These are phyloP conservation scores for Botrytis sinoallii DNA, from an alignment of 2,329 filamentous ascomycete species.

Conservation along the genomic window DNA sequence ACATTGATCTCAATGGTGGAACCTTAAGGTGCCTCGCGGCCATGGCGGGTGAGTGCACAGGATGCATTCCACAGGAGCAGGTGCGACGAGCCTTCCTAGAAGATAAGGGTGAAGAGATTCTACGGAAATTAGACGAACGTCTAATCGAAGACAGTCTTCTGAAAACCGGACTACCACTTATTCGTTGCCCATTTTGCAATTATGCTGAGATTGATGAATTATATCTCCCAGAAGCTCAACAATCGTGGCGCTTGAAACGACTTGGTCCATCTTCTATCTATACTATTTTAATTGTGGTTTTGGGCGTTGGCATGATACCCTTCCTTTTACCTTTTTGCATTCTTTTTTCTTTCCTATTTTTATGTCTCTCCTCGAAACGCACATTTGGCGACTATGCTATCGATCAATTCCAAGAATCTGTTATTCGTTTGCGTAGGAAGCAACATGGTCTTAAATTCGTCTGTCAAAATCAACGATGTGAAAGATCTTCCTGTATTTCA, in stretches of 20 bases:
- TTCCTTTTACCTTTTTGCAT: constrained; percentile 53
- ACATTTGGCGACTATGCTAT: constrained; percentile 44
- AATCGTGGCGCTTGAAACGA: constrained; percentile 55
- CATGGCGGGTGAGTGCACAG: constrained; percentile 65
- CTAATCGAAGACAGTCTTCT: constrained; percentile 73
- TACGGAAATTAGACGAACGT: constrained; percentile 74
- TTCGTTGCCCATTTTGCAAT: constrained; percentile 84
- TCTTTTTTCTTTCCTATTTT: constrained; percentile 46
- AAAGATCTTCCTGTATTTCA: constrained; percentile 70
- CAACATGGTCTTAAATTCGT: constrained; percentile 72
- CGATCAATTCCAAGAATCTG: constrained; percentile 54
- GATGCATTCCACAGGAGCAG: constrained; percentile 67
- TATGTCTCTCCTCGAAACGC: constrained; percentile 45
- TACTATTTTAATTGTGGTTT: constrained; percentile 44
- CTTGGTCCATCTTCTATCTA: constrained; percentile 42
- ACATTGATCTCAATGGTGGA: constrained; percentile 67
- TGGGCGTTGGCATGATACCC: constrained; percentile 54
- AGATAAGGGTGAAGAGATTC: constrained; percentile 64
- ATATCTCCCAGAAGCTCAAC: constrained; percentile 57
- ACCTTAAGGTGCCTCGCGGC: constrained; percentile 83
- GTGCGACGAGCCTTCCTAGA: constrained; percentile 70
- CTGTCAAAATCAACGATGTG: constrained; percentile 69
- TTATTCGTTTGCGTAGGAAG: constrained; percentile 66
- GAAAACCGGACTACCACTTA: constrained; percentile 69
- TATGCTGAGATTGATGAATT: constrained; percentile 87